Base-by-base conservation (phyloP, 805 yeast species). In the Candida bentonensis region DNA sequence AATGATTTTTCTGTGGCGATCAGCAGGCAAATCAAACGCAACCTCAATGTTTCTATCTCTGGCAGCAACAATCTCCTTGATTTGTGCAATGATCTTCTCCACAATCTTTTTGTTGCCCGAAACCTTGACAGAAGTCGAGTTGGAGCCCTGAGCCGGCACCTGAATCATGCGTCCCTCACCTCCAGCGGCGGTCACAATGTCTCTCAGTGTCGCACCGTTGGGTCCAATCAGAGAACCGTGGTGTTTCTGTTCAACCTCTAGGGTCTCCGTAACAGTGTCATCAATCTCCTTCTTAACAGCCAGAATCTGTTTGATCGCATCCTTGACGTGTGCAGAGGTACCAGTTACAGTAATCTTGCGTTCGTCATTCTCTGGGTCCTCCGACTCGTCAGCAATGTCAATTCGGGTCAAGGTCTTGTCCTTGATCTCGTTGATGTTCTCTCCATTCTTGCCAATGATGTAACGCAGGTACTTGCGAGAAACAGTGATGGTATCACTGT, bases 361-460 rank as follows among this genome's bases (percentile, higher is more conserved):
- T 3, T 78, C 82, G 15, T 65, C 49, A 26, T 63, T 69, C 41
- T 67, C 64, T 44, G 72, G 79, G 26, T 58, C 62, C 15, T 61
- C 62, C 42, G 67, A 68, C 46, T 58, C 62, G 46, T 69, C 65
- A 42, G 66, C 66, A 60, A 76, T 69, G 51, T 78, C 79, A 42
- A 78, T 75, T 42, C 69, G 70, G 42, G 67, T 58, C 40, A 80
- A 83, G 30, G 78, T 65, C 34, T 72, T 75, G 43, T 80, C 87
- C 49, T 84, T 75, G 46, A 94, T 79, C 56, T 82, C 84, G 49
- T 79, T 82, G 56, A 92, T 81, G 43, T 72, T 74, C 49, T 84
- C 89, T 59, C 97, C 96, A 48, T 72, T 70, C 57, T 82, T 86
- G 55, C 98, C 98, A 59, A 92, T 87, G 47, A 92, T 78, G 58